phyloP scores from a whole-genome alignment of 768 basidiomycete genomes.

The Strobilomyces confusus region DNA sequence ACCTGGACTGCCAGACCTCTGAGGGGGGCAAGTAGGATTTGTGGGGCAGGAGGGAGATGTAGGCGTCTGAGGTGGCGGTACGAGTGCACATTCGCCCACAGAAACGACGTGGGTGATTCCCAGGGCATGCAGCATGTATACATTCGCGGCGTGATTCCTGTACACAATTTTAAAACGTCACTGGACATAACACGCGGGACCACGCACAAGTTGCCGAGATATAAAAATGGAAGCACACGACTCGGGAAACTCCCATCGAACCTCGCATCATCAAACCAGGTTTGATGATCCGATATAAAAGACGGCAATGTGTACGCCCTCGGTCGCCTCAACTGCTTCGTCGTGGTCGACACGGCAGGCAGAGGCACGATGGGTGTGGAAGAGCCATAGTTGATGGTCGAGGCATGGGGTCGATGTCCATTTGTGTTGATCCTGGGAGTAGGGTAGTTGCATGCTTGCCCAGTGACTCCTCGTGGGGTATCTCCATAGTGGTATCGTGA shows the following conservation, averaged over 20 bases:
- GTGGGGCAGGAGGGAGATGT: not conserved
- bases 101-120: slow-evolving; percentile 97
- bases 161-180: not conserved
- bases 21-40: slow-evolving; percentile 26
- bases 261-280: slow-evolving; percentile 92
- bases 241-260: slow-evolving; percentile 98
- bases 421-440: slow-evolving; percentile 7
- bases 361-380: slow-evolving; percentile 7
- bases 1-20: slow-evolving; percentile 53
- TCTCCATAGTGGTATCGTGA: slow-evolving; percentile 25
- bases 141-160: slow-evolving; percentile 92
- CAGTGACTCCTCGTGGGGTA: slow-evolving; percentile 16
- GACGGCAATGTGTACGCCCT: slow-evolving; percentile 70
- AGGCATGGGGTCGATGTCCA: slow-evolving; percentile 23
- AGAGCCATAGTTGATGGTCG: slow-evolving; percentile 19
- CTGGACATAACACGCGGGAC: not conserved
- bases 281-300: slow-evolving; percentile 66
- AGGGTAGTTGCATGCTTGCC: slow-evolving; percentile 9
- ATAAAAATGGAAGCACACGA: slow-evolving; percentile 87
- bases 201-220: slow-evolving; percentile 90
- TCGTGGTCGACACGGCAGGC: slow-evolving; percentile 17
- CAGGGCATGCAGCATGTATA: slow-evolving; percentile 91
- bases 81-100: slow-evolving; percentile 90
- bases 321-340: slow-evolving; percentile 40
- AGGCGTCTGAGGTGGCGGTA: slow-evolving; percentile 61